Base-by-base conservation (phyloP, 768 basidiomycete genomes). In the Xerocomus brunneocitrinus region DNA sequence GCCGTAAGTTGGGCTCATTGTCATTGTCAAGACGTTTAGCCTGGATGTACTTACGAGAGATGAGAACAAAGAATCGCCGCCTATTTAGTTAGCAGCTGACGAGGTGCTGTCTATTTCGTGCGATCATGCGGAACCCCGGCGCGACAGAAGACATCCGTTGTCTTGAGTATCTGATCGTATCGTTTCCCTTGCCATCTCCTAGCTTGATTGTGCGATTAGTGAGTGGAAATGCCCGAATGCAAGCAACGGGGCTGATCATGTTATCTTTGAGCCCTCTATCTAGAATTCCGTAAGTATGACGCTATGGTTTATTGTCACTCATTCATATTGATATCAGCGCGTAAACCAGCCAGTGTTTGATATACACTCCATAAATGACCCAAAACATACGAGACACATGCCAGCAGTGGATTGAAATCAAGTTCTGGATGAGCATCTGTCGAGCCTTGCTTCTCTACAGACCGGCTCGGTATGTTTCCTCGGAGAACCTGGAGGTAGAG, bases 401-500 rank as follows among this genome's bases (percentile, higher is more conserved):
- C 32, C 4, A 38, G 27, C 6, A 14, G 32, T 34, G 24, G 28
- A 47, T 39, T 22, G 38, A 39, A 22, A 19, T 39, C 38, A 10
- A 3, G 8, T 39, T 39, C 38, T 22, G 24, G 16, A 46, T 53
- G 50, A 59, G 25, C 52, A 44, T 50, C 27, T 30, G 3, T 32
- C 34, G 14, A 40, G 24, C 14, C 35, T 32, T 24, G 7, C 13
- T 41, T 55, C 41, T 47, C 13, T 41, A 40, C 48, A 53, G 49
- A 59, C 53, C 56, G 43, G 28, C 10, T 19, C 16, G 16, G 30
- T 47, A 34, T 32, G 31, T 47, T 34, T 19, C 62, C 62, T 63
- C 62, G 64, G 62, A 62, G 45, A 66, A 54, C 27, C 31, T 32
- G 24, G 27, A 34, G 12, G 39, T 22, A 13, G 39, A 12, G 10